Evolutionary conservation across 129 eudicot species (phyloP).

Genomic region (Dittrichia graveolens): DNA sequence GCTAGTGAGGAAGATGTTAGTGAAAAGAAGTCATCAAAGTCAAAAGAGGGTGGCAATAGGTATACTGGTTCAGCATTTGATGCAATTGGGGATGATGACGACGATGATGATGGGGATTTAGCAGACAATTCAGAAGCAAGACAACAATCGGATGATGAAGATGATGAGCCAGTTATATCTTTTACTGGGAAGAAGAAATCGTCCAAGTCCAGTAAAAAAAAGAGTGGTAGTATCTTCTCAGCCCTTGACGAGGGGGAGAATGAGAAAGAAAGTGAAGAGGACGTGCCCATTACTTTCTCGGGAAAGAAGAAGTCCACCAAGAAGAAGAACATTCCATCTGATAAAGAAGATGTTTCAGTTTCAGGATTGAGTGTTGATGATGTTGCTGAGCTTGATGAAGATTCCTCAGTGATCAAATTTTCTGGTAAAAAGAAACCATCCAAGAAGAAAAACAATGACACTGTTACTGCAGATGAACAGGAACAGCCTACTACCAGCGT

Average conservation of each 20-base stretch:
- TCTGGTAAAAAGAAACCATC: constrained; percentile 91
- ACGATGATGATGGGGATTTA: constrained; percentile 38
- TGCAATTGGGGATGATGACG: constrained; percentile 56
- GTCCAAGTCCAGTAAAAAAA: constrained; percentile 65
- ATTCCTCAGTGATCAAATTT: constrained; percentile 50
- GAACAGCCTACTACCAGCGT: constrained; percentile 35
- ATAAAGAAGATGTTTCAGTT: constrained; percentile 55
- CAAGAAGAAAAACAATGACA: constrained; percentile 64
- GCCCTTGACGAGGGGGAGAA: constrained; percentile 44
- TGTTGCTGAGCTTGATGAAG: constrained; percentile 51
- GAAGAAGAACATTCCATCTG: constrained; percentile 41
- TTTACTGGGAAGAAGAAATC: constrained; percentile 77
- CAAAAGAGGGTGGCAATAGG: constrained; percentile 47
- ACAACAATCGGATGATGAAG: constrained; percentile 38
- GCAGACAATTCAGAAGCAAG: constrained; percentile 27
- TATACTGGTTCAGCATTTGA: constrained; percentile 50
- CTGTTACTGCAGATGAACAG: constrained; percentile 37
- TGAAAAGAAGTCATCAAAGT: constrained; percentile 55
- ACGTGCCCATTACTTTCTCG: constrained; percentile 41
- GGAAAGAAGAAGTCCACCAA: constrained; percentile 75
- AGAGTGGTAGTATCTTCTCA: constrained; percentile 41
- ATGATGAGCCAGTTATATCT: constrained; percentile 48
- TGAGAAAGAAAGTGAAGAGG: constrained; percentile 40
- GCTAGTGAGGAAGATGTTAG: constrained; percentile 46
- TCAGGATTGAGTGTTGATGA: constrained; percentile 48